Conservation (phyloP, 2,329 filamentous ascomycete genomes). For the Claviceps maximensis region DNA sequence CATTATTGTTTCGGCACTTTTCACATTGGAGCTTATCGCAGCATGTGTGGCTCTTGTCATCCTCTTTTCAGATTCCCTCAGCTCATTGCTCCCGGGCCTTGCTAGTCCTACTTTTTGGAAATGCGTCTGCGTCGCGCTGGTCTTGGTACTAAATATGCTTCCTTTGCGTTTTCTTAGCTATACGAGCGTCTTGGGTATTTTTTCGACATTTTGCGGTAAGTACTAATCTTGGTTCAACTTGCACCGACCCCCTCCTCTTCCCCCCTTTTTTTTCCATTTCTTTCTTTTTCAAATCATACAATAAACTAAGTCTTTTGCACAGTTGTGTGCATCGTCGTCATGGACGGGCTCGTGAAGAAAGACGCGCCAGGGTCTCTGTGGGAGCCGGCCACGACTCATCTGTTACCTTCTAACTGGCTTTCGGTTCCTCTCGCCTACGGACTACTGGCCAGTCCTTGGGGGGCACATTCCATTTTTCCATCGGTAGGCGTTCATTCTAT, state of each 20-base stretch:
- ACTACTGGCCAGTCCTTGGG: slow-evolving; percentile 67
- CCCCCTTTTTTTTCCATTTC: background rate
- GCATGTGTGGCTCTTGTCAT: slow-evolving; percentile 83
- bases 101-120: slow-evolving; percentile 65
- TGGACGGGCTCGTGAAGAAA: slow-evolving; percentile 77
- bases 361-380: slow-evolving; percentile 69
- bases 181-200: slow-evolving; percentile 83
- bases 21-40: slow-evolving; percentile 75
- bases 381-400: slow-evolving; percentile 63
- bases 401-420: slow-evolving; percentile 77
- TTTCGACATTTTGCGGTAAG: slow-evolving; percentile 78
- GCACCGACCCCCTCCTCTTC: background rate
- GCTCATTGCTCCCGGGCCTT: slow-evolving; percentile 61
- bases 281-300: background rate
- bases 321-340: slow-evolving; percentile 75
- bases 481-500: slow-evolving; percentile 37
- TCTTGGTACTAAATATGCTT: slow-evolving; percentile 73
- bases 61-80: slow-evolving; percentile 83
- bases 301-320: slow-evolving; percentile 19
- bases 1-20: slow-evolving; percentile 70
- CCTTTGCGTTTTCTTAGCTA: slow-evolving; percentile 76
- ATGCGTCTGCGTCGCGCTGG: slow-evolving; percentile 61
- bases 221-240: slow-evolving; percentile 14
- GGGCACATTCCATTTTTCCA: slow-evolving; percentile 60
- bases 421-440: slow-evolving; percentile 82